Conservation (phyloP, 495 filamentous ascomycete genomes). For the Hyaloscypha bicolor region DNA sequence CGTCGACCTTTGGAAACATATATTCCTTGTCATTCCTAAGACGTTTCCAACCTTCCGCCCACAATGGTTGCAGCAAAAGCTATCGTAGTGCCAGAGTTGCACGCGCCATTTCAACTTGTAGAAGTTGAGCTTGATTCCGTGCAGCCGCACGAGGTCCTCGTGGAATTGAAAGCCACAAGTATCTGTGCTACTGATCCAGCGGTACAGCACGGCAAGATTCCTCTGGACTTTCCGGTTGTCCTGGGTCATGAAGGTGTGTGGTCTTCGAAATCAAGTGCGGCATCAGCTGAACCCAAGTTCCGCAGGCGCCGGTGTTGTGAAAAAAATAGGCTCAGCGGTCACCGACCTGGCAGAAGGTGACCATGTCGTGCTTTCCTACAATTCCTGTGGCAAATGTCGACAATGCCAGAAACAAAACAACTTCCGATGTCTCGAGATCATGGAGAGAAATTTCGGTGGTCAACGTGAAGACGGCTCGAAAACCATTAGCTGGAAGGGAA, state of each 20-base stretch:
- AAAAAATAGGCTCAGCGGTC: constrained; percentile 37
- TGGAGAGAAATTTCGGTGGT: constrained; percentile 47
- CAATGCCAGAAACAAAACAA: constrained; percentile 39
- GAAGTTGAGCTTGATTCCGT: constrained; percentile 3
- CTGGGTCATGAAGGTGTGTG: constrained; percentile 42
- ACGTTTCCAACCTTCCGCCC: not conserved
- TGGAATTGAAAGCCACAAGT: constrained; percentile 37
- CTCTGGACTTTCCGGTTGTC: constrained; percentile 29
- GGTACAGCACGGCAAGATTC: constrained; percentile 40
- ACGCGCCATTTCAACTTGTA: constrained; percentile 8
- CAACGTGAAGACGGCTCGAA: constrained; percentile 49
- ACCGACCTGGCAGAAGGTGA: constrained; percentile 32
- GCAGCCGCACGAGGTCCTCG: constrained; percentile 32
- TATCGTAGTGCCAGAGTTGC: not conserved
- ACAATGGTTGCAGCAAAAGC: not conserved
- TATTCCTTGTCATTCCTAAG: too few species aligned
- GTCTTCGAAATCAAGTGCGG: not conserved
- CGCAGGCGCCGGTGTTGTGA: constrained; percentile 41
- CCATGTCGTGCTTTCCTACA: constrained; percentile 45
- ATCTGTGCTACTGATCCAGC: constrained; percentile 45
- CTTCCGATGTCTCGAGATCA: constrained; percentile 42
- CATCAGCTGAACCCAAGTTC: not conserved
- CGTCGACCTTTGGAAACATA: too few species aligned
- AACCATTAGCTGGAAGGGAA: constrained; percentile 38
- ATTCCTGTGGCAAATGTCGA: constrained; percentile 41